Conservation (phyloP, 305 asterid species). For the Salvia sclarea region DNA sequence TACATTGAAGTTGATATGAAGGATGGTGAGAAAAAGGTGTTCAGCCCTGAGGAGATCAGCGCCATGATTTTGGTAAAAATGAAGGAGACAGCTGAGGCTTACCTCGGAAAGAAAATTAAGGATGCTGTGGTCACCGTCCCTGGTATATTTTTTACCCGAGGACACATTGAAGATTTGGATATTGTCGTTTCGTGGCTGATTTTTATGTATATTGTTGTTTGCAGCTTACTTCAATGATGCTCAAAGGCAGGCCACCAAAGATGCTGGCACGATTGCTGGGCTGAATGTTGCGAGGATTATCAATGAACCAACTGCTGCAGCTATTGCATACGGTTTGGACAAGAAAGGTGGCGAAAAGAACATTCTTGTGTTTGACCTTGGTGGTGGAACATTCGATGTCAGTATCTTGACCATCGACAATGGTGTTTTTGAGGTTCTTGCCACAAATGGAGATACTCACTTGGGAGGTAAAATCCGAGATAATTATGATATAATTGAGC, state of each 20-base stretch:
- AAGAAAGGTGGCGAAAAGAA: conserved; percentile 88
- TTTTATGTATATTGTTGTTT: conserved; percentile 16
- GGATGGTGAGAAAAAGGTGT: conserved; percentile 81
- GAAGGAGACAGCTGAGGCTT: conserved; percentile 97
- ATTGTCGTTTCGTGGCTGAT: conserved; percentile 19
- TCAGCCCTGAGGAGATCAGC: conserved; percentile 85
- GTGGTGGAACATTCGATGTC: conserved; percentile 93
- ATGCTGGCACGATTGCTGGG: conserved; percentile 78
- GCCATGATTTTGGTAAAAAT: conserved; percentile 74
- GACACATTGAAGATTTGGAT: neutral
- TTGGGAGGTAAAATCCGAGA: conserved; percentile 60
- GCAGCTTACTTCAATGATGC: conserved; percentile 94
- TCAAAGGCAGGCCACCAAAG: conserved; percentile 91
- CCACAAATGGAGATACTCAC: conserved; percentile 90
- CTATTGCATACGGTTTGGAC: conserved; percentile 93
- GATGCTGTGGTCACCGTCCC: conserved; percentile 88
- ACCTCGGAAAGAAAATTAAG: conserved; percentile 81
- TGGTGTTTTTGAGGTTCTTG: conserved; percentile 84
- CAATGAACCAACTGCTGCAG: conserved; percentile 91
- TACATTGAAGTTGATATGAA: conserved; percentile 61
- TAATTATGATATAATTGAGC: conserved; percentile 1
- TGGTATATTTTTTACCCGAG: conserved; percentile 40
- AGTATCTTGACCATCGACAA: conserved; percentile 77
- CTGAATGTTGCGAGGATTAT: conserved; percentile 77
- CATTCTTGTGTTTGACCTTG: conserved; percentile 85